Base-by-base conservation (phyloP, 2,329 filamentous ascomycete species). In the Microsporum ferrugineum region DNA sequence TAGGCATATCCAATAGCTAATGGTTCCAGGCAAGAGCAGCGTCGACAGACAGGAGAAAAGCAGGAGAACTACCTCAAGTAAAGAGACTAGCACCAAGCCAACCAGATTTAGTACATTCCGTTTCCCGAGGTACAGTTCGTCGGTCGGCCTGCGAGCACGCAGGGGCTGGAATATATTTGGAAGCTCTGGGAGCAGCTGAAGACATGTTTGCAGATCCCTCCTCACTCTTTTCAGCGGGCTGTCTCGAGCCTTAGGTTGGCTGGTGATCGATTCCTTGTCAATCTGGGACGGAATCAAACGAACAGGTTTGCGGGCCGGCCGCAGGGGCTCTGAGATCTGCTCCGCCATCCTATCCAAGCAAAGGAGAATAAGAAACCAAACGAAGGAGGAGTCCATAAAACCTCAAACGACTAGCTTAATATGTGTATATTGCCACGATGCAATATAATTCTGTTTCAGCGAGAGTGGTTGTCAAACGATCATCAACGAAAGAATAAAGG, bases 201-300 rank as follows among this genome's bases (percentile, higher is more conserved):
- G 43, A 34, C 62, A 45, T 12, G 60, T 64, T 36, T 45, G 27
- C 3, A 66, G 31, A 57, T 66, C 64, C 29, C 63, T 56, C 31
- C 49, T 58, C 17, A 36, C 38, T 51, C 63, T 59, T 39, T 43
- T 27, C 2, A 64, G 39, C 3, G 64, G 64, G 39, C 51, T 66
- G 10, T 64, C 49, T 57, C 60, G 61, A 27, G 64, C 61, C 12
- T 61, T 62, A 1, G 63, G 64, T n/a, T 61, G 56, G 14, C 60
- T 61, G 12, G 64, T 62, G 29, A 58, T 41, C 10, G 45, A 57
- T 23, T 56, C 58, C 34, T 58, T 56, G 57, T 63, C 63, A 55
- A 62, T n/a, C 43, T 63, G 64, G 27, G 62, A 59, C 14, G 64
- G 64, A 29, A 66, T 63, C 34, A 57, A 41, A 27, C 55, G 55